Evolutionary conservation across 2,329 filamentous ascomycete species (phyloP).

Genomic region (Metarhizium brunneum): DNA sequence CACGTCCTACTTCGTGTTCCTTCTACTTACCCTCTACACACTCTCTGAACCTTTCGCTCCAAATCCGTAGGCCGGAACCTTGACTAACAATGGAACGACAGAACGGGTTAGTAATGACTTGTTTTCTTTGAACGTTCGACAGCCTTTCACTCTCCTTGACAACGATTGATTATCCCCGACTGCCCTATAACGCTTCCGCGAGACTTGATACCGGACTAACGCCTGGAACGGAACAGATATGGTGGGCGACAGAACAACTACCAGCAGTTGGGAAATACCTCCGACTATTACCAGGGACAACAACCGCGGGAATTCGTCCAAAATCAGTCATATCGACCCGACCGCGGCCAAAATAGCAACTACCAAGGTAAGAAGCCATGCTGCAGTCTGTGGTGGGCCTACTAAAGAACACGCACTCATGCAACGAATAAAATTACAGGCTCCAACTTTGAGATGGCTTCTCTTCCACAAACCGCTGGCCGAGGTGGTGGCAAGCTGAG

Average conservation of each 20-base stretch:
- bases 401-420: constrained; percentile 14
- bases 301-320: neutral
- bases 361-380: constrained; percentile 20
- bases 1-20: neutral
- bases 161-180: neutral
- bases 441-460: neutral
- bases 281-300: constrained; percentile 23
- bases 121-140: neutral
- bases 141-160: neutral
- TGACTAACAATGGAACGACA: constrained; percentile 25
- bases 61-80: constrained; percentile 2
- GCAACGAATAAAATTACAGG: neutral
- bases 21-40: neutral
- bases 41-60: neutral
- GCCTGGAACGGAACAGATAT: constrained; percentile 33
- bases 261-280: constrained; percentile 39
- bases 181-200: neutral
- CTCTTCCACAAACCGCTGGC: neutral
- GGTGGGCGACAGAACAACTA: constrained; percentile 47
- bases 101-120: constrained; percentile 42
- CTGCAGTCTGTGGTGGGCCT: constrained; percentile 15
- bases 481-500: neutral
- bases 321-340: constrained; percentile 3
- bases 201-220: neutral
- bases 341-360: constrained; percentile 16